phyloP scores from a whole-genome alignment of 202 grass and related monocot species.

The Eragrostis tef region DNA sequence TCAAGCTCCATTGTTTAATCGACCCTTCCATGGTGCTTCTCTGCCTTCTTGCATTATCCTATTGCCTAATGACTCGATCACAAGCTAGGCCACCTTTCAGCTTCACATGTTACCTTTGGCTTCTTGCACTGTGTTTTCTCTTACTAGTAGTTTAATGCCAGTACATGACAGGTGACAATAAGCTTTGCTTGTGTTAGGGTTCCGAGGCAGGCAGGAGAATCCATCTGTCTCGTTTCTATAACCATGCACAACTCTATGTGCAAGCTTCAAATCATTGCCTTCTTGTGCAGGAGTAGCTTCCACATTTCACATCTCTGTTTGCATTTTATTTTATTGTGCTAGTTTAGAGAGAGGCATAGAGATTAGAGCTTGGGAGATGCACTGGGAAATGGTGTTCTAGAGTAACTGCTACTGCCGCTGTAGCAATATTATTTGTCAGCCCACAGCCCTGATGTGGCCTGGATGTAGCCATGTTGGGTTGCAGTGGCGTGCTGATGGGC shows the following conservation, averaged over 20 bases:
- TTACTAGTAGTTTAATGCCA: background rate
- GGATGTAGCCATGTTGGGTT: background rate
- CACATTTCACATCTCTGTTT: background rate
- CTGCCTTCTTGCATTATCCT: conserved; percentile 33
- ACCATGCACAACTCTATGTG: conserved; percentile 18
- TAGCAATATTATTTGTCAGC: conserved; percentile 7
- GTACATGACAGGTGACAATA: conserved; percentile 48
- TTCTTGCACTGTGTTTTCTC: background rate
- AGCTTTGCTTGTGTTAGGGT: conserved; percentile 55
- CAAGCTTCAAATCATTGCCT: conserved; percentile 31
- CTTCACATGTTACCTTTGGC: conserved; percentile 14
- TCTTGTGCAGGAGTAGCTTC: background rate
- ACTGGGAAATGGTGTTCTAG: conserved; percentile 23
- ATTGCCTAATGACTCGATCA: conserved; percentile 22
- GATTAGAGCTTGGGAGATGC: conserved; percentile 11
- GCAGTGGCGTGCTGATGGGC: conserved; percentile 31
- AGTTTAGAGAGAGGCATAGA: conserved; percentile 18
- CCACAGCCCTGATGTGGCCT: background rate
- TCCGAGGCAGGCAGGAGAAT: conserved; percentile 47
- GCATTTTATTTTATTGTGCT: conserved; percentile 29
- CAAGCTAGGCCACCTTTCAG: background rate
- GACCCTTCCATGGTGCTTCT: background rate
- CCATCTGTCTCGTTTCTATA: background rate
- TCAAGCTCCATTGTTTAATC: conserved; percentile 13
- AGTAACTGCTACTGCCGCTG: background rate